Evolutionary conservation across 2,329 filamentous ascomycete genomes (phyloP), one percentile per base, ranked within the genome.

Genomic region (Fusarium chuoi): DNA sequence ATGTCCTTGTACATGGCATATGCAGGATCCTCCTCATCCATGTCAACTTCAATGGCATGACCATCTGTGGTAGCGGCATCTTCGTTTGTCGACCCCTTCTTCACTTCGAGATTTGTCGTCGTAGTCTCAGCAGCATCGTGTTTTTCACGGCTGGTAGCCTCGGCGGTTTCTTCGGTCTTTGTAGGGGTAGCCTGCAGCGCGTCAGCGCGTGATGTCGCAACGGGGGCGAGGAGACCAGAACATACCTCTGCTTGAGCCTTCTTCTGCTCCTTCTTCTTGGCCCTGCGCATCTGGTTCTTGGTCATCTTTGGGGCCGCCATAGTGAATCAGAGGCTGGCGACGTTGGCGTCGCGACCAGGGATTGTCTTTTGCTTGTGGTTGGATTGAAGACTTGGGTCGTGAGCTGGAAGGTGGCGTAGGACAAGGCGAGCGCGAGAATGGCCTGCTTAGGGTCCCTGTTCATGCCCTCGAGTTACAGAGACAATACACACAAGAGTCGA

Each of bases 251-350:
- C 85, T 59, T 88, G 84, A 75, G 89, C 84, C 79, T 91, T 91
- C 85, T 97, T 97, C 81, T 94, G 90, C 78, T 94, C 93, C 91
- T 98, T 98, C 89, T 96, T 98, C 87, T 96, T 95, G 55, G 94
- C 93, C 82, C 96, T 91, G 82, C 95, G 90, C 87, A 95, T 92
- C 84, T 97, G 94, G 84, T 98, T 98, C 87, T 98, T 98, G 82
- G 93, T 95, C 86, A 93, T 91, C 86, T 96, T 97, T 76, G 87
- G 83, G 75, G 86, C 82, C 79, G 89, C 89, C 90, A 92, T 92
- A 80, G 82, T 86, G 79, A 77, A 76, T 59, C 59, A 20, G 74
- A 65, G 66, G 46, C 68, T 62, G 73, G 76, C 74, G 79, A 77
- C 70, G 61, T 68, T 68, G 77, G 70, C 67, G 65, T 75, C 74